Base-by-base conservation (phyloP, 2,329 filamentous ascomycete genomes). In the Aspergillus sp. region DNA sequence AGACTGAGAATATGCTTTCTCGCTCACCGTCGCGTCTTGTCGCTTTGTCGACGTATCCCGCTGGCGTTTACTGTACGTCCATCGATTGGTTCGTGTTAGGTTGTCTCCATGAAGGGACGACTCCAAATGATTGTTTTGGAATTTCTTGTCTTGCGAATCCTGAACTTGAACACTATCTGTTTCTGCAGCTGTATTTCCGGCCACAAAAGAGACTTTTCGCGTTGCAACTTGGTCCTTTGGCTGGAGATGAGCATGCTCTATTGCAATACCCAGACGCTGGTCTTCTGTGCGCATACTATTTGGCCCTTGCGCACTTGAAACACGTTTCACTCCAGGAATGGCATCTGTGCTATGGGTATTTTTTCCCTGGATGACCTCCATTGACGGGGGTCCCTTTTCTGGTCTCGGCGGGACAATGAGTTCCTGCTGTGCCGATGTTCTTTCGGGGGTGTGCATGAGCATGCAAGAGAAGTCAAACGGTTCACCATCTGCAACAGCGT, bases 401-500 rank as follows among this genome's bases (percentile, higher is more conserved):
- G 48, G 20, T 39, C 32, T 18, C 22, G 32, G 9, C 8, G 15
- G 44, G 17, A 18, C 17, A 3, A 17, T 20, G 13, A 22, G n/a
- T 17, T 22, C 38, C 13, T 30, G 18, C 15, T n/a, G 13, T 18
- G 32, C 15, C 2, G n/a, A 20, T 20, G 9, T 15, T 18, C 55
- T 47, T 4, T 66, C 63, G 2, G 63, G 59, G 2, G 62, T 64
- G 7, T 67, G 64, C 34, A 66, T 64, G 20, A 74, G 62, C 44
- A 73, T 62, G 52, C 62, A 64, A 17, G 65, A 65, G 41, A 74
- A 63, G n/a, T 73, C 69, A 36, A 57, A 63, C 1, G 64, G 49
- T 18, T 68, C 66, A 17, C 64, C 62, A 11, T 62, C 65, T 2
- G 62, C 56, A 5, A 62, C 62, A 7, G 52, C 49, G 12, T 47